A percentile compares a stretch with the other conserved stretches of the same genome.
Evolutionary conservation across 306 rosid species (phyloP).

Genomic region (Cucurbita argyrosperma): DNA sequence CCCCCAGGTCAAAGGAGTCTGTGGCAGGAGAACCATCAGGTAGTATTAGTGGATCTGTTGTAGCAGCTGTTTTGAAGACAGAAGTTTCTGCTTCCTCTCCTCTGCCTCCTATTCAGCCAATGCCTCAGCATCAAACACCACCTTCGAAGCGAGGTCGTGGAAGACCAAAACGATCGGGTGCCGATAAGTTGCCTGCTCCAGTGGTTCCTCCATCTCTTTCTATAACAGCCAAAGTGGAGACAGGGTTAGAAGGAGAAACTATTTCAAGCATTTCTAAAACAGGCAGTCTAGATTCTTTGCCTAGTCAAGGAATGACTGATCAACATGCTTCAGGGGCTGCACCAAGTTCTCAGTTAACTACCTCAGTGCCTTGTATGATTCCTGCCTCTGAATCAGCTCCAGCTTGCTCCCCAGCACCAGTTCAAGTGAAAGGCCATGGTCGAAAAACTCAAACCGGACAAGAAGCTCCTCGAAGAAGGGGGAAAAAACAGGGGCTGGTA

Average conservation of each 20-base stretch:
- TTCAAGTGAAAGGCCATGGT: conserved; percentile 53
- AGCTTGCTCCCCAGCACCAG: conserved; percentile 26
- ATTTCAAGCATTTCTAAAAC: conserved; percentile 23
- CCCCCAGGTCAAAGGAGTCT: conserved; percentile 54
- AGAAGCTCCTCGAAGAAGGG: conserved; percentile 59
- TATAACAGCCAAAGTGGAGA: conserved; percentile 29
- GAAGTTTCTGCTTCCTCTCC: conserved; percentile 31
- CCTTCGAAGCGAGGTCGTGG: conserved; percentile 96
- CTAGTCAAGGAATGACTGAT: conserved; percentile 3
- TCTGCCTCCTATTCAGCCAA: conserved; percentile 29
- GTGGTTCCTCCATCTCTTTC: conserved; percentile 29
- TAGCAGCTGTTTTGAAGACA: conserved; percentile 22
- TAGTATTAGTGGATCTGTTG: conserved; percentile 24
- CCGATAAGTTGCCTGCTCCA: conserved; percentile 34
- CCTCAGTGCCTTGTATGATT: neutral
- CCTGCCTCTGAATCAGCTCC: neutral
- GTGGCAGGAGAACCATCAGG: conserved; percentile 12
- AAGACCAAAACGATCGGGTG: conserved; percentile 69
- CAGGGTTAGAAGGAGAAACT: conserved; percentile 29
- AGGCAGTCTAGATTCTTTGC: conserved; percentile 25
- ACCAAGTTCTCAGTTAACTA: conserved; percentile 3
- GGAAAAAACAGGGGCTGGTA: conserved; percentile 44
- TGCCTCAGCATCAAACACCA: conserved; percentile 48
- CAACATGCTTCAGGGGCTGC: neutral
- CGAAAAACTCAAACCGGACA: conserved; percentile 44